Evolutionary conservation across 225 moss, liverwort and hornwort species (phyloP), one percentile per base, ranked within the genome.

Genomic region (Polytrichum formosum): DNA sequence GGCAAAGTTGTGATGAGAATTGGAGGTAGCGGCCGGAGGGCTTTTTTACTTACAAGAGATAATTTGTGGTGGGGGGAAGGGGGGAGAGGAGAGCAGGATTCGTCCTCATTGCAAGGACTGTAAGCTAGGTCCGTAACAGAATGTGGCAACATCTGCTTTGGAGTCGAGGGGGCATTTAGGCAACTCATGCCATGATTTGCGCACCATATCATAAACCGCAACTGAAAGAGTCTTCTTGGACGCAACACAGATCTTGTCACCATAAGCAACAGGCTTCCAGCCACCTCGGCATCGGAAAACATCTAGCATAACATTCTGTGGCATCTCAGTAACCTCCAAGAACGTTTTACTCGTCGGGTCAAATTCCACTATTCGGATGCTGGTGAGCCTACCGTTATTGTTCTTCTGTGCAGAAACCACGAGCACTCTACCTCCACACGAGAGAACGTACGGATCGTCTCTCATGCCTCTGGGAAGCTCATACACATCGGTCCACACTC

Each of bases 101-200:
- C 70, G 60, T 37, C 77, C 70, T 86, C 75, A 86, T 63, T 78
- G 75, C 62, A 86, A 77, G 59, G 71, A 54, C 68, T 83, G 86
- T 71, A 87, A 81, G 65, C 84, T 87, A 81, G 87, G 87, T 72
- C 79, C 84, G 67, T 84, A 87, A 77, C 87, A 87, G 81, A 87
- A 87, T 56, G 87, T 79, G 53, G 87, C 84, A 6, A 87, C 84
- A 65, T 84, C 84, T 67, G 81, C 87, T 76, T 46, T 46, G 35
- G 75, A 33, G 35, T 71, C 68, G 46, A 87, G 79, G 29, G 87
- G 87, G 56, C 87, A 87, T 54, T 81, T 84, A 5, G 87, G 87
- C 5, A 87, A 69, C 75, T 84, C 87, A 23, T 79, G 77, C 87
- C 87, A 87, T 25, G 77, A 74, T 72, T 72, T 77, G 28, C 67